phyloP scores from a whole-genome alignment of 1,139 yeast genomes.

The Sugiyamaella xylanicola region DNA sequence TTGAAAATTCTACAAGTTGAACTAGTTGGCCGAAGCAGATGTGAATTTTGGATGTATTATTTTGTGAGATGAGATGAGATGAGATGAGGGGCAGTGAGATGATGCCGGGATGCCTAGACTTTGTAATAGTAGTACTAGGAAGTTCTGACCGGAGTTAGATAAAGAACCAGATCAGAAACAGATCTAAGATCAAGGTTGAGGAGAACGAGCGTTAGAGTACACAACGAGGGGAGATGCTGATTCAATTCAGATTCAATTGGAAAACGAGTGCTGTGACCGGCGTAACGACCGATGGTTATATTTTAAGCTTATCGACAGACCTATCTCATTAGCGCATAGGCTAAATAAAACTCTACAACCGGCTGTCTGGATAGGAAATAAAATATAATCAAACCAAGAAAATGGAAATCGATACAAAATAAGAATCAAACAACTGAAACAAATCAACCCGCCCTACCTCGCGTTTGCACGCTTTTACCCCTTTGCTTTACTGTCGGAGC shows the following conservation, averaged over 20 bases:
- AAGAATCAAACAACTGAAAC: not conserved
- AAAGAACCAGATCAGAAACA: not conserved
- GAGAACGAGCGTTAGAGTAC: too few species aligned
- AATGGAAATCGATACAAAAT: not conserved
- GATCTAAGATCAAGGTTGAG: not conserved
- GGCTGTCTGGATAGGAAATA: not conserved
- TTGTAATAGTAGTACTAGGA: too few species aligned
- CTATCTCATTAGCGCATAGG: not conserved
- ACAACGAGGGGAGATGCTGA: too few species aligned
- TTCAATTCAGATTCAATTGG: not conserved
- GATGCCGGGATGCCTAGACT: too few species aligned
- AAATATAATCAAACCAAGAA: not conserved
- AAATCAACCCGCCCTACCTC: not conserved
- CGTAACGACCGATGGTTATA: not conserved
- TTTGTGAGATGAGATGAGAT: too few species aligned
- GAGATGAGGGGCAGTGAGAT: not conserved
- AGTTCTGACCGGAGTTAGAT: too few species aligned
- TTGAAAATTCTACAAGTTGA: not conserved
- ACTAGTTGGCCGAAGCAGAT: not conserved
- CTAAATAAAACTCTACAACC: not conserved
- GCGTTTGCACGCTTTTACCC: not conserved
- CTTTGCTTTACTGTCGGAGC: not conserved
- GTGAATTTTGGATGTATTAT: too few species aligned
- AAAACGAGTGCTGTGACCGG: not conserved
- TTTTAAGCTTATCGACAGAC: not conserved